Evolutionary conservation across 129 eudicot genomes (phyloP).

Genomic region (Arctium minus): DNA sequence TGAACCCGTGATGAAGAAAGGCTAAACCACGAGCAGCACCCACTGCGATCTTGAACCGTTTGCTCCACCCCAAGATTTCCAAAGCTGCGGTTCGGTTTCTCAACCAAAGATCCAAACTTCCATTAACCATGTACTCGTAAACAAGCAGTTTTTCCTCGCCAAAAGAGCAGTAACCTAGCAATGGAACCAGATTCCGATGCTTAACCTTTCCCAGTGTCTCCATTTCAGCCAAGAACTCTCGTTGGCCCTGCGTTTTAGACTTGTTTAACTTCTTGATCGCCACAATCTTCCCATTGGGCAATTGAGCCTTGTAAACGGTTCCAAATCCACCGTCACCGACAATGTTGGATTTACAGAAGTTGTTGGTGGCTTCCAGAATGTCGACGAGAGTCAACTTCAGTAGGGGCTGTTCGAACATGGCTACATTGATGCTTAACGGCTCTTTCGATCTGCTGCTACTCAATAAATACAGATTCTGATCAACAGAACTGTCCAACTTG

Average conservation of each 20-base stretch:
- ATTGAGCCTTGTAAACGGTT: constrained; percentile 65
- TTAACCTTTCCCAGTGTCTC: constrained; percentile 75
- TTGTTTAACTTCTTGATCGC: constrained; percentile 69
- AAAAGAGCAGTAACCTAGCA: constrained; percentile 68
- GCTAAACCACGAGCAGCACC: constrained; percentile 83
- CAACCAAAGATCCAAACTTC: constrained; percentile 76
- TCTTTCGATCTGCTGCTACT: constrained; percentile 70
- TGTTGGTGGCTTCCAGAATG: constrained; percentile 64
- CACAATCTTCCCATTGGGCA: constrained; percentile 48
- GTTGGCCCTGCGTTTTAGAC: constrained; percentile 56
- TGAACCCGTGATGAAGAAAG: constrained; percentile 67
- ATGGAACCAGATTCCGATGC: constrained; percentile 61
- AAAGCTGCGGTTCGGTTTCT: constrained; percentile 54
- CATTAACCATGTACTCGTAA: constrained; percentile 70
- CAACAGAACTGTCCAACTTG: constrained; percentile 42
- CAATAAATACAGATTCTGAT: constrained; percentile 51
- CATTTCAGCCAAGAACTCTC: constrained; percentile 75
- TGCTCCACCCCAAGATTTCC: constrained; percentile 49
- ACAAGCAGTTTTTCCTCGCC: constrained; percentile 65
- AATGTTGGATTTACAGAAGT: constrained; percentile 62
- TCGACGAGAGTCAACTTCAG: constrained; percentile 53
- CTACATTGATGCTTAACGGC: constrained; percentile 71
- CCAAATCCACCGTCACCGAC: constrained; percentile 81
- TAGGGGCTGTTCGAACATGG: constrained; percentile 80
- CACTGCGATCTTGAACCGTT: constrained; percentile 56